Evolutionary conservation across 2,329 filamentous ascomycete species (phyloP).

Genomic region (Ophiocordyceps australis): DNA sequence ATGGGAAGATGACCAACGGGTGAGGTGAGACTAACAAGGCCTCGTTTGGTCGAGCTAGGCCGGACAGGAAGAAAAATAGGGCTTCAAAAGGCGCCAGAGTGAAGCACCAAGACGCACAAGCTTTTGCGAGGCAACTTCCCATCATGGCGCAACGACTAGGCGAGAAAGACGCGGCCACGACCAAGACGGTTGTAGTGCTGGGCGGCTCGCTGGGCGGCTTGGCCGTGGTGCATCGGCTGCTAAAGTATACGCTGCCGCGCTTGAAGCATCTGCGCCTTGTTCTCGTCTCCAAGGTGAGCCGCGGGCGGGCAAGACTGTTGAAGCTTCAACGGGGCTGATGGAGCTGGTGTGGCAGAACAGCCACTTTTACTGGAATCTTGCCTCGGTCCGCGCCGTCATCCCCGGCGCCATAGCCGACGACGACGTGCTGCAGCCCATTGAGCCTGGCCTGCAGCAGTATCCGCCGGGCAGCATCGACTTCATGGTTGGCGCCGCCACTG

Average conservation of each 20-base stretch:
- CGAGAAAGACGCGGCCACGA: constrained; percentile 19
- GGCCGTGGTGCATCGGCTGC: constrained; percentile 31
- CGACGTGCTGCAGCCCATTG: constrained; percentile 14
- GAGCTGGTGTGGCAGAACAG: too few relatives aligned
- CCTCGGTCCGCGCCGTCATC: constrained; percentile 26
- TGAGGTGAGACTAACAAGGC: too few relatives aligned
- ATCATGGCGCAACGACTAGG: too few relatives aligned
- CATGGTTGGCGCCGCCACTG: constrained; percentile 26
- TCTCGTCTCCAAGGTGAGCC: constrained; percentile 32
- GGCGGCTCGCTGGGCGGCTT: constrained; percentile 36
- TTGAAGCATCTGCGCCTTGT: constrained; percentile 31
- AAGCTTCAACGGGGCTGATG: too few relatives aligned
- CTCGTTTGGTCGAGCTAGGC: too few relatives aligned
- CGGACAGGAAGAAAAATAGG: too few relatives aligned
- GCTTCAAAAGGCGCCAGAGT: too few relatives aligned
- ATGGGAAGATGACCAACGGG: too few relatives aligned
- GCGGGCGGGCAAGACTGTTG: too few relatives aligned
- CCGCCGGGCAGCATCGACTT: constrained; percentile 29
- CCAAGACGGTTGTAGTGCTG: constrained; percentile 33
- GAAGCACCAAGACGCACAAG: too few relatives aligned
- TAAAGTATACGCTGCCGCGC: constrained; percentile 28
- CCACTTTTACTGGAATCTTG: constrained; percentile 30
- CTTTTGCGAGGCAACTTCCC: too few relatives aligned
- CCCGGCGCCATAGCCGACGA: constrained; percentile 25
- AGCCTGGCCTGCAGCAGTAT: constrained; percentile 28